Conservation (phyloP, 306 rosid species). For the Rosa persica region DNA sequence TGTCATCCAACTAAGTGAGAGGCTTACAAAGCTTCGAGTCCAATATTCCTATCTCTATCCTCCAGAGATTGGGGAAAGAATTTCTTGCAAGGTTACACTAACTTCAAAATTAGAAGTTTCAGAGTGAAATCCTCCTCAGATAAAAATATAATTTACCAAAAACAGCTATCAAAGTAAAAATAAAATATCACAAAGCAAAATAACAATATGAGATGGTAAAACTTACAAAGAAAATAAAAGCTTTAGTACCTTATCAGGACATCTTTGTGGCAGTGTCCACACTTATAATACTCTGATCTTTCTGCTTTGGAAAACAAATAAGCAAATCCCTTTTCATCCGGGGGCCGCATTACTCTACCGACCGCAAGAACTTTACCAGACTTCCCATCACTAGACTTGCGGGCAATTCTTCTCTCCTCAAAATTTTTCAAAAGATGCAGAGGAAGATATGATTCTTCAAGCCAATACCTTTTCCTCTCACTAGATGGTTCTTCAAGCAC, state of each 20-base stretch:
- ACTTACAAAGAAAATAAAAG: constrained; percentile 6
- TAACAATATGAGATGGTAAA: constrained; percentile 15
- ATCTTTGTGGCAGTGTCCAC: constrained; percentile 90
- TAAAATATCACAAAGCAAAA: neutral
- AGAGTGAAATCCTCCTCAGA: constrained; percentile 5
- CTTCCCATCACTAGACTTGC: constrained; percentile 59
- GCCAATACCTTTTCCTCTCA: constrained; percentile 90
- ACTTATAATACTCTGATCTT: constrained; percentile 56
- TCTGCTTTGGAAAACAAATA: constrained; percentile 88
- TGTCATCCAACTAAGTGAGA: constrained; percentile 5
- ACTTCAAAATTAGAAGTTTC: neutral
- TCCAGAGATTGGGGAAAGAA: neutral
- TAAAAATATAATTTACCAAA: neutral
- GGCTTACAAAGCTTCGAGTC: neutral
- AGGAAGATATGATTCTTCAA: constrained; percentile 74
- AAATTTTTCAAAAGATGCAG: constrained; percentile 85
- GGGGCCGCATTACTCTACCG: constrained; percentile 40
- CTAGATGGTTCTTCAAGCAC: constrained; percentile 61
- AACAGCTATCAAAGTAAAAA: neutral
- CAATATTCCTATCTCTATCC: neutral
- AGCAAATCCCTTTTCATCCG: constrained; percentile 51
- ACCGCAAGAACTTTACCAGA: constrained; percentile 43
- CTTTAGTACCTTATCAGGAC: constrained; percentile 64
- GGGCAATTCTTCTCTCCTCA: constrained; percentile 84
- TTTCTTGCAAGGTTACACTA: neutral